Conservation (phyloP, 2,329 filamentous ascomycete genomes). For the Tolypocladium pustulatum region DNA sequence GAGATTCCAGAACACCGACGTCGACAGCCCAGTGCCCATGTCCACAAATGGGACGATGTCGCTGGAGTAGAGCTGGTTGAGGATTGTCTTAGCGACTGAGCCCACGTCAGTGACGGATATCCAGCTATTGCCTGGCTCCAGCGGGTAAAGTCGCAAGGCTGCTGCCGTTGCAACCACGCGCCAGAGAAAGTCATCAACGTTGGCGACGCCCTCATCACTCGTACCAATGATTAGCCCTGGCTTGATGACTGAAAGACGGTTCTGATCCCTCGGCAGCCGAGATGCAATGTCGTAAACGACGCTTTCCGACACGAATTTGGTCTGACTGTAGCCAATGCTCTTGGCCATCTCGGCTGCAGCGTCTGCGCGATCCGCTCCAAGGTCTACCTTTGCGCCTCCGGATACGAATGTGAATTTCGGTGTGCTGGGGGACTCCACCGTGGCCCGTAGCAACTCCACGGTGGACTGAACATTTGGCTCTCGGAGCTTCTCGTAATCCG, state of each 20-base stretch:
- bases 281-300: constrained; percentile 3
- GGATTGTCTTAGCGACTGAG: background rate
- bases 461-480: background rate
- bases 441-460: background rate
- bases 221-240: constrained; percentile 10
- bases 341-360: background rate
- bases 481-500: background rate
- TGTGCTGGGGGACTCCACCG: background rate
- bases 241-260: constrained; percentile 8
- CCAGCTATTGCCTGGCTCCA: background rate
- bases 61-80: background rate
- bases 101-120: background rate
- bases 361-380: background rate
- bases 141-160: background rate
- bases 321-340: background rate
- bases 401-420: background rate
- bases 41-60: background rate
- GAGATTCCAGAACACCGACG: background rate
- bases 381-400: background rate
- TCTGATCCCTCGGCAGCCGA: constrained; percentile 2
- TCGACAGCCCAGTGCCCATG: background rate
- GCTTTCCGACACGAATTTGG: constrained; percentile 4
- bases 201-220: constrained; percentile 5
- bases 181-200: constrained; percentile 10
- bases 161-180: constrained; percentile 3